These are phyloP conservation scores for Polymyxa betae DNA, from an alignment of 208 protist species.

Conservation along the genomic window DNA sequence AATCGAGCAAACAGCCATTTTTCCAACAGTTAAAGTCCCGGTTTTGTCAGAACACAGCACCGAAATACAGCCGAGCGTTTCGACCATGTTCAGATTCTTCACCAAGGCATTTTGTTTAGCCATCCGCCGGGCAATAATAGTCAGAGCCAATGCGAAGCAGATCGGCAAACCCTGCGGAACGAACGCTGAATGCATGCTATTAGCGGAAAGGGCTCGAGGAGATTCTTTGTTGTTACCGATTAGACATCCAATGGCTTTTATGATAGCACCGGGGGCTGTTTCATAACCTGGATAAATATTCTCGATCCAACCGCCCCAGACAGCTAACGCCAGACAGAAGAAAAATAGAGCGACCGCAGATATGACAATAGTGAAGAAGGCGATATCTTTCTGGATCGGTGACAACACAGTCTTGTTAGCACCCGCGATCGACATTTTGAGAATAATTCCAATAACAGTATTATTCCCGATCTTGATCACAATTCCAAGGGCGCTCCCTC, in stretches of 20 bases:
- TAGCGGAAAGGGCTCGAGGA: no score
- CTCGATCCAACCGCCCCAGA: not conserved
- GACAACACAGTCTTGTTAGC: not conserved
- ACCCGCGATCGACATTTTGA: conserved; percentile 54
- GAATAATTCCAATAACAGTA: conserved; percentile 80
- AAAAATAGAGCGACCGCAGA: not conserved
- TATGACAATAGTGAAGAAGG: not conserved
- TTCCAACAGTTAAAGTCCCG: conserved; percentile 77
- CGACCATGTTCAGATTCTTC: conserved; percentile 78
- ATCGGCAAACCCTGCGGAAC: conserved; percentile 82
- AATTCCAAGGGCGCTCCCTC: conserved; percentile 68
- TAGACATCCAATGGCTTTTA: conserved; percentile 6
- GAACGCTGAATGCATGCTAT: no score
- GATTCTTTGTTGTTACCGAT: no score
- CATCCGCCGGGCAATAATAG: conserved; percentile 77
- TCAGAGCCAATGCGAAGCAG: conserved; percentile 77
- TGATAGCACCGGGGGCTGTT: not conserved
- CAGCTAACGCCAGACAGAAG: not conserved
- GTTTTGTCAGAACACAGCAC: conserved; percentile 85
- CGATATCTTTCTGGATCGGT: not conserved
- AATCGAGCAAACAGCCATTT: conserved; percentile 45
- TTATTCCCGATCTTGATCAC: conserved; percentile 78
- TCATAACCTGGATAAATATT: not conserved
- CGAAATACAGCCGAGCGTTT: conserved; percentile 83
- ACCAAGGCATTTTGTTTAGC: conserved; percentile 78